A percentile compares a stretch with the other conserved stretches of the same genome.
These are phyloP conservation scores for Debaryomyces sp. DNA, from an alignment of 1,139 yeast species.

Conservation along the genomic window DNA sequence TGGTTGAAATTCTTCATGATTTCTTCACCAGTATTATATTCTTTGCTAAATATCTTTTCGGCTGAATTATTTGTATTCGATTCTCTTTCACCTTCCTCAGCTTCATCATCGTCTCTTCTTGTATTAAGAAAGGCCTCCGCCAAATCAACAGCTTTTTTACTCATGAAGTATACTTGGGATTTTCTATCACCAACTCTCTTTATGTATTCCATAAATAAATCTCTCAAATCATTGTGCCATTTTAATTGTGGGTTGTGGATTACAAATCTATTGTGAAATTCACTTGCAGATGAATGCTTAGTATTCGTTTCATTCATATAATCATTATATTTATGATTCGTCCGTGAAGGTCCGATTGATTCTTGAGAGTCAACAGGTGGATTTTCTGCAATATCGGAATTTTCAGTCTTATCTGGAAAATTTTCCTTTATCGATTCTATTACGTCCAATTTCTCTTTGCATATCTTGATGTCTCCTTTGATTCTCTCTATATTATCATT, in stretches of 20 bases:
- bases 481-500: slow-evolving; percentile 22
- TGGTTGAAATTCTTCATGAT: slow-evolving; percentile 37
- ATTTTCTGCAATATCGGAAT: slow-evolving; percentile 13
- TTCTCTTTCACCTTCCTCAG: slow-evolving; percentile 16
- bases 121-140: slow-evolving; percentile 44
- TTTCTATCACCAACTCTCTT: slow-evolving; percentile 60
- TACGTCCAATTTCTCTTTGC: slow-evolving; percentile 30
- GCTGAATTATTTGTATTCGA: slow-evolving; percentile 10
- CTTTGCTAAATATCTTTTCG: slow-evolving; percentile 14
- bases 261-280: slow-evolving; percentile 75
- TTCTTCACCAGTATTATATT: slow-evolving; percentile 31
- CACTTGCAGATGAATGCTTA: slow-evolving; percentile 29
- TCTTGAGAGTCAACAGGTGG: slow-evolving; percentile 12
- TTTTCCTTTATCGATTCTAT: slow-evolving; percentile 25
- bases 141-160: slow-evolving; percentile 71
- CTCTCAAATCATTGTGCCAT: slow-evolving; percentile 75
- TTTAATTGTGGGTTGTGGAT: slow-evolving; percentile 75
- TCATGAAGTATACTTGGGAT: slow-evolving; percentile 61
- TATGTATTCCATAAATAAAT: slow-evolving; percentile 62
- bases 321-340: slow-evolving; percentile 28
- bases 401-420: slow-evolving; percentile 16
- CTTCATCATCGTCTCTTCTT: slow-evolving; percentile 17
- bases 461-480: slow-evolving; percentile 32
- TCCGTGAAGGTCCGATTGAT: slow-evolving; percentile 28
- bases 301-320: slow-evolving; percentile 35